A percentile compares a stretch with the other conserved stretches of the same genome.
phyloP scores from a whole-genome alignment of 2,329 filamentous ascomycete species.

The Huntiella moniliformis region DNA sequence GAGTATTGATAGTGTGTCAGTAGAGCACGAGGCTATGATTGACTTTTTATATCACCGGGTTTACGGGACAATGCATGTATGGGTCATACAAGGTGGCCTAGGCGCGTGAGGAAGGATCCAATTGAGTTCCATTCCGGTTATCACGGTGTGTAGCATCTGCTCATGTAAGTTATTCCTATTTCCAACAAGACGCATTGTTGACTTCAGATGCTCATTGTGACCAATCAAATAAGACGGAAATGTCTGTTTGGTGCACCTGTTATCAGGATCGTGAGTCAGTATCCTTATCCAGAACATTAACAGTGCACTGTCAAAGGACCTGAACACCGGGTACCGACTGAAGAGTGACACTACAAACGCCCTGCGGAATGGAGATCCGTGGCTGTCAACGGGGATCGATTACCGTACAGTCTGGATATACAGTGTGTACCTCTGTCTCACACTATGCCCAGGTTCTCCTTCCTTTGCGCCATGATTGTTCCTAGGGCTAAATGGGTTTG shows the following conservation, averaged over 20 bases:
- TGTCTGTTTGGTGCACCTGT: too few species aligned
- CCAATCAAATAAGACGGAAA: too few species aligned
- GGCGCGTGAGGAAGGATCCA: constrained; percentile 1
- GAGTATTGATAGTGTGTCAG: too few species aligned
- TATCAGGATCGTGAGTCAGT: too few species aligned
- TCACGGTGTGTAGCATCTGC: background rate
- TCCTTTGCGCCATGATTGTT: background rate
- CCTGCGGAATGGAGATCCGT: too few species aligned
- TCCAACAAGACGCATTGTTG: too few species aligned
- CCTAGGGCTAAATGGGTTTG: constrained; percentile 2
- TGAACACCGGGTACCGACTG: too few species aligned
- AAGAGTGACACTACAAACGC: too few species aligned
- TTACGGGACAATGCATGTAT: background rate
- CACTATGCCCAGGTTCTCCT: background rate
- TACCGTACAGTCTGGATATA: constrained; percentile 1
- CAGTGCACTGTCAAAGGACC: too few species aligned
- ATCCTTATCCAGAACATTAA: too few species aligned
- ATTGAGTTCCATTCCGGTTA: background rate
- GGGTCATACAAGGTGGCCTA: background rate
- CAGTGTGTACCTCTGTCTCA: background rate
- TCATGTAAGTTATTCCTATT: too few species aligned
- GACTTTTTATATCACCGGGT: background rate
- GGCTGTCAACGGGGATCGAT: constrained; percentile 2
- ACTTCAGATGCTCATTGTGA: too few species aligned
- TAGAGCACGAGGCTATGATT: background rate